Conservation (phyloP, 306 rosid species). For the Canavalia gladiata region DNA sequence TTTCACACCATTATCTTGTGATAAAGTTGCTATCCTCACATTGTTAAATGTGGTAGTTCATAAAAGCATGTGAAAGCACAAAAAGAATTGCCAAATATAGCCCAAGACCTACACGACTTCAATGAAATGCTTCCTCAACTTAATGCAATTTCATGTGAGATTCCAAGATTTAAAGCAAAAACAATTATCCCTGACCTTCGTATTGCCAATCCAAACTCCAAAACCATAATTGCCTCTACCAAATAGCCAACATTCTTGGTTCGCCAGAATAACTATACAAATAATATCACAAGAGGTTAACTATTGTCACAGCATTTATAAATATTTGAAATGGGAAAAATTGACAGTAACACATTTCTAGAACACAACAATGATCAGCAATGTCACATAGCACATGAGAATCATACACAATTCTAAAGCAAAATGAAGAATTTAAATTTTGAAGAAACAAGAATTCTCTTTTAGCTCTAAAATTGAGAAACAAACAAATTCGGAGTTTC, state of each 20-base stretch:
- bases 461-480: constrained; percentile 32
- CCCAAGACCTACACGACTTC: constrained; percentile 16
- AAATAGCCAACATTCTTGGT: constrained; percentile 78
- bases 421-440: constrained; percentile 20
- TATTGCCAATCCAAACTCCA: constrained; percentile 91
- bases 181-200: constrained; percentile 70
- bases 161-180: constrained; percentile 31
- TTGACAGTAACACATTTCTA: constrained; percentile 14
- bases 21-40: neutral
- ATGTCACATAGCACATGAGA: constrained; percentile 7
- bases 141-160: constrained; percentile 28
- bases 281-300: constrained; percentile 39
- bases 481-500: constrained; percentile 3
- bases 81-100: constrained; percentile 15
- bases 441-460: neutral
- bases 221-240: constrained; percentile 87
- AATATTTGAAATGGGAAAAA: constrained; percentile 12
- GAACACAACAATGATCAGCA: constrained; percentile 26
- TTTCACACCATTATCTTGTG: neutral
- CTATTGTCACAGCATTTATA: constrained; percentile 31
- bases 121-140: constrained; percentile 30
- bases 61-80: constrained; percentile 13
- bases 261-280: constrained; percentile 84
- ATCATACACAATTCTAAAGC: constrained; percentile 32
- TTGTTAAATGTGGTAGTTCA: constrained; percentile 11